Evolutionary conservation across 352 stramenopile species (phyloP).

Genomic region (Pythium insidiosum): DNA sequence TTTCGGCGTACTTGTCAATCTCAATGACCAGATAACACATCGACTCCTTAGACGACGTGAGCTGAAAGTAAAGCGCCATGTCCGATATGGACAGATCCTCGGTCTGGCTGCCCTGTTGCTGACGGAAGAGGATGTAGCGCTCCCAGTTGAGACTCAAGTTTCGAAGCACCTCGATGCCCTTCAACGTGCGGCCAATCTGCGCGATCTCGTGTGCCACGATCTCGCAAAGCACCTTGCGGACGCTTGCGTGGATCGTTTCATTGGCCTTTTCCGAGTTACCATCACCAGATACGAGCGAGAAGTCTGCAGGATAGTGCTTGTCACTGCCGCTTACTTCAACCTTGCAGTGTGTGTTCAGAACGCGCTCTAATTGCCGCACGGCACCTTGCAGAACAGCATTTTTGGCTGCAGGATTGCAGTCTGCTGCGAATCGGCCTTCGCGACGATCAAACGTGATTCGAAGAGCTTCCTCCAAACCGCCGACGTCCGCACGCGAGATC

Average conservation of each 20-base stretch:
- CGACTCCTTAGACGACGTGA: slow-evolving; percentile 79
- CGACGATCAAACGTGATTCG: slow-evolving; percentile 80
- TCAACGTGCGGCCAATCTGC: slow-evolving; percentile 63
- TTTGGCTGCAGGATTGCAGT: slow-evolving; percentile 55
- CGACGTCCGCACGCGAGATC: slow-evolving; percentile 63
- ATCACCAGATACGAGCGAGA: slow-evolving; percentile 63
- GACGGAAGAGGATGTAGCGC: slow-evolving; percentile 75
- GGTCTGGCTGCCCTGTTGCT: slow-evolving; percentile 67
- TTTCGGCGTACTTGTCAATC: slow-evolving; percentile 77
- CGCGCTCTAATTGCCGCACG: slow-evolving; percentile 56
- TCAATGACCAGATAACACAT: slow-evolving; percentile 82
- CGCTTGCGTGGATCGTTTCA: slow-evolving; percentile 57
- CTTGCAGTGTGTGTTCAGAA: slow-evolving; percentile 75
- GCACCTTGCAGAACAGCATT: slow-evolving; percentile 40
- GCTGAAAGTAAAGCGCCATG: slow-evolving; percentile 73
- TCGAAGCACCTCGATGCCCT: slow-evolving; percentile 73
- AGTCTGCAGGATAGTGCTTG: slow-evolving; percentile 41
- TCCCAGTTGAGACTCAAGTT: slow-evolving; percentile 82
- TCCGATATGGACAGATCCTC: slow-evolving; percentile 81
- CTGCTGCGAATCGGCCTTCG: slow-evolving; percentile 58
- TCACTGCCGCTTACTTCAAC: slow-evolving; percentile 49
- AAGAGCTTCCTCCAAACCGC: slow-evolving; percentile 64
- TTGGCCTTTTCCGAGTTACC: slow-evolving; percentile 64
- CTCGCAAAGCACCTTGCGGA: slow-evolving; percentile 68
- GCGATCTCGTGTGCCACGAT: slow-evolving; percentile 81